Percentiles rank a stretch among this genome's conserved stretches.
These are phyloP conservation scores for Macrocystidia cucumis DNA, from an alignment of 1,284 basidiomycete genomes.

Conservation along the genomic window DNA sequence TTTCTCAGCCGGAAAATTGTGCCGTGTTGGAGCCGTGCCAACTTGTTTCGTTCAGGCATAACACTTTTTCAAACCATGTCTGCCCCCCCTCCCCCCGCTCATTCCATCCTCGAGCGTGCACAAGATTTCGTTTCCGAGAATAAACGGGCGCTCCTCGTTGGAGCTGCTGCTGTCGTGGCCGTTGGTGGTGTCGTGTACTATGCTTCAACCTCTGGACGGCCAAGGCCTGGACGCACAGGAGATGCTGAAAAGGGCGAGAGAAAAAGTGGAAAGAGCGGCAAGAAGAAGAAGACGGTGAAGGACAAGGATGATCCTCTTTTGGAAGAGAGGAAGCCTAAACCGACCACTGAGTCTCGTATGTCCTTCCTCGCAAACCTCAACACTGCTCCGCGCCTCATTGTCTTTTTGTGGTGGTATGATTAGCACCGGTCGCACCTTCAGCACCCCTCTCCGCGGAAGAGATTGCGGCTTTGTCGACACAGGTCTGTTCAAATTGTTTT, in stretches of 20 bases:
- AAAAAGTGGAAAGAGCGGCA: slow-evolving; percentile 32
- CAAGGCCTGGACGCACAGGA: slow-evolving; percentile 16
- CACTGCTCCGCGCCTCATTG: too few relatives aligned
- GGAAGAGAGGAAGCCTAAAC: slow-evolving; percentile 47
- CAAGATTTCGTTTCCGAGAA: slow-evolving; percentile 69
- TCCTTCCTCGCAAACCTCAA: too few relatives aligned
- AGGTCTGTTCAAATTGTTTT: slow-evolving; percentile 31
- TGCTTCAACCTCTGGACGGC: slow-evolving; percentile 44
- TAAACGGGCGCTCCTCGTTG: slow-evolving; percentile 63
- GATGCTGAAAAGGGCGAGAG: slow-evolving; percentile 46
- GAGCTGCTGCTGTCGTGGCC: slow-evolving; percentile 62
- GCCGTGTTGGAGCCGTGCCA: too few relatives aligned
- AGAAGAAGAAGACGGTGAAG: slow-evolving; percentile 50
- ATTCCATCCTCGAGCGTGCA: slow-evolving; percentile 46
- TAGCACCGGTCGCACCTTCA: too few relatives aligned
- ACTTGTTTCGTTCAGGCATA: too few relatives aligned
- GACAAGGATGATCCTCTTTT: slow-evolving; percentile 64
- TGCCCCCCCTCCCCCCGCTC: slow-evolving; percentile 10
- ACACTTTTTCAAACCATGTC: slow-evolving; percentile 14
- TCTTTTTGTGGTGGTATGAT: too few relatives aligned
- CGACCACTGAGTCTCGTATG: too few relatives aligned
- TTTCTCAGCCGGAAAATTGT: too few relatives aligned
- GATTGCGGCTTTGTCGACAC: slow-evolving; percentile 47
- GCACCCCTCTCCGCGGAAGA: slow-evolving; percentile 49
- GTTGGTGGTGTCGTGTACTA: slow-evolving; percentile 79